A percentile compares a stretch with the other conserved stretches of the same genome.
phyloP scores from a whole-genome alignment of 768 basidiomycete species.

The Thelephora aurantiotincta region DNA sequence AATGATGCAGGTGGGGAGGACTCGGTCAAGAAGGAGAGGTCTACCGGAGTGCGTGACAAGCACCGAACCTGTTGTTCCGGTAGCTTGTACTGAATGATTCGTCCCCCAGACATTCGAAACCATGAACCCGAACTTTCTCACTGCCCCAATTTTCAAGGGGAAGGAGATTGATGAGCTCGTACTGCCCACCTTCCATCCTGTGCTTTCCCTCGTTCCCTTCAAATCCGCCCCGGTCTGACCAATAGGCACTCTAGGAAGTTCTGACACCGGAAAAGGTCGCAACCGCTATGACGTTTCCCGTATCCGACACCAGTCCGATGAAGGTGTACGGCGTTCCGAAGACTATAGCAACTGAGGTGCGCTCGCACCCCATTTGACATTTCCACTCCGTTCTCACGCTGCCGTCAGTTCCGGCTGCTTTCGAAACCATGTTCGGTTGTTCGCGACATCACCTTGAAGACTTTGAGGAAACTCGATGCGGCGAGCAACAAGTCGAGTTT shows the following conservation, averaged over 20 bases:
- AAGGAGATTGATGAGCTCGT: not conserved
- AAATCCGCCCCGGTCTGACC: conserved; percentile 5
- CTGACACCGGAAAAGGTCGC: conserved; percentile 25
- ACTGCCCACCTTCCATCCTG: not conserved
- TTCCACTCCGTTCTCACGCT: conserved; percentile 5
- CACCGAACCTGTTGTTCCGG: not conserved
- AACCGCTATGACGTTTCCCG: conserved; percentile 30
- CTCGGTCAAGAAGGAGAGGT: not conserved
- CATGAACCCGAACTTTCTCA: not conserved
- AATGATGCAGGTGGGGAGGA: not conserved
- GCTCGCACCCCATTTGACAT: conserved; percentile 9
- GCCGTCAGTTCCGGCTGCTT: conserved; percentile 48
- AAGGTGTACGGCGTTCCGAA: conserved; percentile 60
- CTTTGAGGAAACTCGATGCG: conserved; percentile 35
- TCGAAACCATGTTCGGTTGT: conserved; percentile 61
- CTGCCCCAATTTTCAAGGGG: not conserved
- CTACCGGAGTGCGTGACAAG: not conserved
- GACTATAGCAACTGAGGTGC: conserved; percentile 56
- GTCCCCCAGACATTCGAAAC: not conserved
- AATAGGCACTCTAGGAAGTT: conserved; percentile 16
- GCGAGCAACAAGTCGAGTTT: conserved; percentile 35
- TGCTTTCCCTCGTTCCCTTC: not conserved
- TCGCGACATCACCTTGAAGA: conserved; percentile 47
- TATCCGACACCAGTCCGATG: conserved; percentile 33
- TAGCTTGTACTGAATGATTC: not conserved